These are phyloP conservation scores for Yarrowia alimentaria DNA, from an alignment of 805 yeast genomes.

Conservation along the genomic window DNA sequence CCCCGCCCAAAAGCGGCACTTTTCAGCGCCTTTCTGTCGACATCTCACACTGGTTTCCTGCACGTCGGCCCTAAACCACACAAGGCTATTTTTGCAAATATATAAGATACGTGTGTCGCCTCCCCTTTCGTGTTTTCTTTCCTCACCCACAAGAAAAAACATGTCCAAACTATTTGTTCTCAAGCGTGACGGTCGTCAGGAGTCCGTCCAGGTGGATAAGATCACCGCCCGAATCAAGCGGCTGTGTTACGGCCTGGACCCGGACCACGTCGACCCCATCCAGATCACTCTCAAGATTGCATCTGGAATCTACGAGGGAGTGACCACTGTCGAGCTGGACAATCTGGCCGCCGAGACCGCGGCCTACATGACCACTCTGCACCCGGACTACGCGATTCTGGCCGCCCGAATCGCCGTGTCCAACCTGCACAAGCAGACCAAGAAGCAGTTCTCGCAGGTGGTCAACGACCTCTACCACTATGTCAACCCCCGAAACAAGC, in stretches of 20 bases:
- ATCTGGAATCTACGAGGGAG: slow-evolving; percentile 92
- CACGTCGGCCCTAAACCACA: slow-evolving; percentile 12
- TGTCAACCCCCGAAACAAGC: slow-evolving; percentile 74
- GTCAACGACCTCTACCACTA: slow-evolving; percentile 70
- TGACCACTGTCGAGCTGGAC: slow-evolving; percentile 84
- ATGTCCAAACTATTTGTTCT: slow-evolving; percentile 64
- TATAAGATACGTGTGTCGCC: slow-evolving; percentile 24
- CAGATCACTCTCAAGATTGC: slow-evolving; percentile 94
- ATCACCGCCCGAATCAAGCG: slow-evolving; percentile 94
- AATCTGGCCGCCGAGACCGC: slow-evolving; percentile 93
- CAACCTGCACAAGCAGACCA: slow-evolving; percentile 90
- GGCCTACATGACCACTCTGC: slow-evolving; percentile 94
- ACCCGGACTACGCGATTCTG: slow-evolving; percentile 93
- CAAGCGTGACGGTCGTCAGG: slow-evolving; percentile 92
- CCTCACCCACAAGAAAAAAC: slow-evolving; percentile 1
- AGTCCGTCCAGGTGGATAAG: slow-evolving; percentile 92
- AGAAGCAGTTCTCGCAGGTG: slow-evolving; percentile 78
- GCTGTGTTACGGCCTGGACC: slow-evolving; percentile 89
- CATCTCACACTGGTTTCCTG: background rate
- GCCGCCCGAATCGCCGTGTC: slow-evolving; percentile 97
- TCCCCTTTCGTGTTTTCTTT: background rate
- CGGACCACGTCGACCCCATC: slow-evolving; percentile 89
- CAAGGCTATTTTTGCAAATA: slow-evolving; percentile 4
- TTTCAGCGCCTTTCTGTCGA: background rate
- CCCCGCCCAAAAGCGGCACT: background rate